phyloP scores from a whole-genome alignment of 176 grass and related monocot species.

The Triticum dicoccoides region DNA sequence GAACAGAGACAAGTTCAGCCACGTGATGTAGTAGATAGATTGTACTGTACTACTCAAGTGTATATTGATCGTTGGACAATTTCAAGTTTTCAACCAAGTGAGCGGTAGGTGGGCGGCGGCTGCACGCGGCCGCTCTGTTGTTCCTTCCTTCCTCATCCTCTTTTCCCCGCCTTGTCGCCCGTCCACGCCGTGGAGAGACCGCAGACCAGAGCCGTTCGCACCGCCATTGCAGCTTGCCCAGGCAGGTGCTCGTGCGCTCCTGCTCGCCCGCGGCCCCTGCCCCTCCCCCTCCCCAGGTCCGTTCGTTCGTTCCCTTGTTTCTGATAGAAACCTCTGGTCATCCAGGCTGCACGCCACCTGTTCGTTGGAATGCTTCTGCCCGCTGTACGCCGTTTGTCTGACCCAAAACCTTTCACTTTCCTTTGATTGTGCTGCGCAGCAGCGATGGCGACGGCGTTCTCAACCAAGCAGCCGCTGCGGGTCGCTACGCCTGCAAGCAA shows the following conservation, averaged over 20 bases:
- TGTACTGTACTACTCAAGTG: too few species aligned
- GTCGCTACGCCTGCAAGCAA: not conserved
- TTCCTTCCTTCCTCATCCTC: not conserved
- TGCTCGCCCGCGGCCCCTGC: not conserved
- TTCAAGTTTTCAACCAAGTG: not conserved
- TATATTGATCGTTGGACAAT: too few species aligned
- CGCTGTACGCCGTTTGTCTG: not conserved
- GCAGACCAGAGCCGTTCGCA: not conserved
- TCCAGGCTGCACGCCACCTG: not conserved
- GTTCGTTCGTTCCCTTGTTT: not conserved
- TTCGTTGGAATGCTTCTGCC: not conserved
- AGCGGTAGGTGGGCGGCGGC: constrained; percentile 4
- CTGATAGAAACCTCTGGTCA: not conserved
- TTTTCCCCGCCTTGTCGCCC: not conserved
- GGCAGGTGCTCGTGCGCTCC: not conserved
- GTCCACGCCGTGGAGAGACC: not conserved
- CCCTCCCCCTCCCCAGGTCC: not conserved
- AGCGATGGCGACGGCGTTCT: not conserved
- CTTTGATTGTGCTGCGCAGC: not conserved
- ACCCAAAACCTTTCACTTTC: not conserved
- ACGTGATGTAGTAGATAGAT: too few species aligned
- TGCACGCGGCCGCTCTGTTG: not conserved
- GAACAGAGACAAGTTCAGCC: too few species aligned
- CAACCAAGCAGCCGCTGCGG: not conserved
- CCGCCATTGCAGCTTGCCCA: not conserved